Base-by-base conservation (phyloP, 2,329 filamentous ascomycete genomes). In the Penicillium nordicum region DNA sequence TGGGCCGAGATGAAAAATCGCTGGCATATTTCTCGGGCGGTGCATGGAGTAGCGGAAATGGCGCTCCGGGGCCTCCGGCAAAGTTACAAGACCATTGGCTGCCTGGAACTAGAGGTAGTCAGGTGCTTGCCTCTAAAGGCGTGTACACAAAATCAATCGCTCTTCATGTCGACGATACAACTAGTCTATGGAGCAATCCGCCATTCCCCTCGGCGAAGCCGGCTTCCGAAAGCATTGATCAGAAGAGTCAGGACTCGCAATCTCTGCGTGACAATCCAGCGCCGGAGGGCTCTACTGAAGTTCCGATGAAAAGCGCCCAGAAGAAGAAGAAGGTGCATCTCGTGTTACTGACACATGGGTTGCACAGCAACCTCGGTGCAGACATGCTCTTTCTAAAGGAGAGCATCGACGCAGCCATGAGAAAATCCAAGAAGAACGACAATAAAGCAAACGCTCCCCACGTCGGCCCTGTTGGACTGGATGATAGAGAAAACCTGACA, bases 371-470 rank as follows among this genome's bases (percentile, higher is more conserved):
- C 72, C 81, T 97, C 12, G 91, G 94, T 5, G 89, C 92, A 23
- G 94, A 99, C 72, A 96, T 99, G 94, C 80, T 99, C 21, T 99
- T 90, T 70, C 77, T 99, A 72, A 99, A 99, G 70, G 94, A 99
- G 75, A 96, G 91, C 73, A 97, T 99, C 60, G 94, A 99, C 76
- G 85, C 86, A 29, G 87, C 90, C 3, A 88, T 88, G 4, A 87
- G 80, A 65, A 86, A 93, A 69, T 88, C 90, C 29, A 87, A 58
- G 21, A 44, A 55, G 30, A 45, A 77, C 85, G 48, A 87, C 90
- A 72, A 84, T 86, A 37, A 87, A 82, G 70, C 80, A 84, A 80
- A 64, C 10, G 36, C 36, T 23, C 18, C 36, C 25, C 27, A 53
- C 4, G 51, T 49, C 11, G 14, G n/a, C 23, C 44, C 51, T 18